A percentile compares a stretch with the other conserved stretches of the same genome.
Conservation (phyloP, 306 rosid genomes). For the Cercis canadensis region DNA sequence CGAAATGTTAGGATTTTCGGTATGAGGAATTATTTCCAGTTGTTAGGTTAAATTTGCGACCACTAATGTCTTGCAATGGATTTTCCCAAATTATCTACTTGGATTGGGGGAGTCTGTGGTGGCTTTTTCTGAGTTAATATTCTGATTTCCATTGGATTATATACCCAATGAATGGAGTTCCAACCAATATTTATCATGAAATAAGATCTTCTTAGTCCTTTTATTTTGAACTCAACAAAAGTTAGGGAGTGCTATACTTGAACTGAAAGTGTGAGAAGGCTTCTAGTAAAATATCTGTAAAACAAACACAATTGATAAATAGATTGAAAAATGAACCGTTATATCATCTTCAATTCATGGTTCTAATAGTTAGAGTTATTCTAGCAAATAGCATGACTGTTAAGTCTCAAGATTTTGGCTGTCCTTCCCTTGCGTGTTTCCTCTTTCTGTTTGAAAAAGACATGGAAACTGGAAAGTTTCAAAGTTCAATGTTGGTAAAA, state of each 20-base stretch:
- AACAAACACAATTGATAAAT: neutral
- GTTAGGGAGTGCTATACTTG: too few relatives aligned
- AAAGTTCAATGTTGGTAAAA: conserved; percentile 15
- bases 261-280: too few relatives aligned
- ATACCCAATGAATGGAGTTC: neutral
- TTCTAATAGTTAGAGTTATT: neutral
- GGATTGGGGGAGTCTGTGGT: neutral
- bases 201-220: conserved; percentile 1
- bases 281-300: neutral
- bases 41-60: conserved; percentile 12
- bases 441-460: conserved; percentile 10
- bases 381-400: neutral
- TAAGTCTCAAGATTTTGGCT: neutral
- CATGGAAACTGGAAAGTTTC: neutral
- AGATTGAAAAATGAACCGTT: conserved; percentile 5
- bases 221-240: conserved; percentile 8
- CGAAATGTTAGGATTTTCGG: neutral
- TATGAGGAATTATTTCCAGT: neutral
- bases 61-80: neutral
- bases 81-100: neutral
- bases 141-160: neutral
- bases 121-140: neutral
- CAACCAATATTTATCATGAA: neutral
- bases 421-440: neutral
- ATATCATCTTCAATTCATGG: neutral